Percentiles rank a stretch among this genome's conserved stretches.
Evolutionary conservation across 768 basidiomycete species (phyloP).

Genomic region (Hypholoma sublateritium): DNA sequence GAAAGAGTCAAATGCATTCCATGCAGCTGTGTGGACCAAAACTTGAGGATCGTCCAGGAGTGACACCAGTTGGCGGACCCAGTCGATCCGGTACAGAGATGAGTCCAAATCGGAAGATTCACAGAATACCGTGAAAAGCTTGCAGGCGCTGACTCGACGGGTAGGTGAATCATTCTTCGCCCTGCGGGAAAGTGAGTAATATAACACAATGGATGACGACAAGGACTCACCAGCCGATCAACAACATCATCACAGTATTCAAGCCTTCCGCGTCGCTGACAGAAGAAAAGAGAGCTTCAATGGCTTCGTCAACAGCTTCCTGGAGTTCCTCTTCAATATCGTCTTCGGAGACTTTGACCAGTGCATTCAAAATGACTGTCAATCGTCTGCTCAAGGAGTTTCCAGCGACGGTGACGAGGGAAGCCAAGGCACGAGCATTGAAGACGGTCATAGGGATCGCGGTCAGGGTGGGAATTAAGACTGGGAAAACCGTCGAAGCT

Average conservation of each 20-base stretch:
- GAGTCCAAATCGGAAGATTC: conserved; percentile 80
- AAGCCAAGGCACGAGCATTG: conserved; percentile 89
- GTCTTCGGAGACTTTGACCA: conserved; percentile 77
- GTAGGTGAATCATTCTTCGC: conserved; percentile 70
- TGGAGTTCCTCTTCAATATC: conserved; percentile 68
- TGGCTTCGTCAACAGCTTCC: conserved; percentile 71
- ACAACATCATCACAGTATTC: conserved; percentile 83
- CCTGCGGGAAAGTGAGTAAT: conserved; percentile 42
- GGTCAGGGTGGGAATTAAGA: conserved; percentile 91
- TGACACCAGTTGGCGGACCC: conserved; percentile 88
- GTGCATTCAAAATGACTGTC: conserved; percentile 71
- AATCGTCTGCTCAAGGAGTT: conserved; percentile 84
- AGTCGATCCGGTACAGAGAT: conserved; percentile 87
- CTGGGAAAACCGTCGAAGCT: conserved; percentile 94
- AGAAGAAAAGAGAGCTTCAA: conserved; percentile 72
- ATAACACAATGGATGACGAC: neutral
- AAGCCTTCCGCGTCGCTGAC: conserved; percentile 86
- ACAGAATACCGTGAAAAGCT: conserved; percentile 81
- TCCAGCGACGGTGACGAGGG: conserved; percentile 93
- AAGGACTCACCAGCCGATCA: conserved; percentile 79
- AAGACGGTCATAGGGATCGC: conserved; percentile 90
- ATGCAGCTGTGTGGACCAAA: conserved; percentile 78
- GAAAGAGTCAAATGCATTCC: conserved; percentile 80
- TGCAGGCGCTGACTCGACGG: conserved; percentile 78
- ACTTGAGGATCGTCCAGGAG: conserved; percentile 78